Conservation (phyloP, 2,329 filamentous ascomycete genomes). For the Chalaropsis thielavioides region DNA sequence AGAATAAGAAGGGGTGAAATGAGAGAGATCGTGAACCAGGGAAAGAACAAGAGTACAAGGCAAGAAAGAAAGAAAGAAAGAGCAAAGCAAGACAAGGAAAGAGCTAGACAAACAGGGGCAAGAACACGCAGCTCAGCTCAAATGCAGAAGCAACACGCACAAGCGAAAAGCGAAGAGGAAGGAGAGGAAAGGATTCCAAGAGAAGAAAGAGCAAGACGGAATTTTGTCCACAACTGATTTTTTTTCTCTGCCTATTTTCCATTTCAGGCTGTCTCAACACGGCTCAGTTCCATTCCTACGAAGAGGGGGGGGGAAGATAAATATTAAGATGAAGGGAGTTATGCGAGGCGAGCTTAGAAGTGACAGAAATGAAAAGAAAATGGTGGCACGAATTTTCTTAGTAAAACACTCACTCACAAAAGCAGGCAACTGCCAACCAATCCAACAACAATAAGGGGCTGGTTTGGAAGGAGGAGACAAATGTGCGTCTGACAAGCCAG, state of each 20-base stretch:
- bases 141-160: neutral
- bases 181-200: neutral
- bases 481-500: neutral
- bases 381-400: neutral
- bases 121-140: neutral
- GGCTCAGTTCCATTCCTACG: neutral
- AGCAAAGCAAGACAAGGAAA: neutral
- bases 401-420: neutral
- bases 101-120: neutral
- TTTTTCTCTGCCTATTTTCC: neutral
- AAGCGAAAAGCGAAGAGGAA: neutral
- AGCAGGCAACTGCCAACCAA: neutral
- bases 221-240: neutral
- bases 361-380: neutral
- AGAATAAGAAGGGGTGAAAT: neutral
- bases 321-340: slow-evolving; percentile 1
- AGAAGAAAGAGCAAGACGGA: neutral
- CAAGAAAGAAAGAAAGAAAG: neutral
- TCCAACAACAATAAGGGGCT: neutral
- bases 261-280: neutral
- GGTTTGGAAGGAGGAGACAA: neutral
- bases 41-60: neutral
- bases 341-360: neutral
- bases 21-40: neutral
- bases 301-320: neutral